These are phyloP conservation scores for Colletotrichum sp. DNA, from an alignment of 2,329 filamentous ascomycete species.

Conservation along the genomic window DNA sequence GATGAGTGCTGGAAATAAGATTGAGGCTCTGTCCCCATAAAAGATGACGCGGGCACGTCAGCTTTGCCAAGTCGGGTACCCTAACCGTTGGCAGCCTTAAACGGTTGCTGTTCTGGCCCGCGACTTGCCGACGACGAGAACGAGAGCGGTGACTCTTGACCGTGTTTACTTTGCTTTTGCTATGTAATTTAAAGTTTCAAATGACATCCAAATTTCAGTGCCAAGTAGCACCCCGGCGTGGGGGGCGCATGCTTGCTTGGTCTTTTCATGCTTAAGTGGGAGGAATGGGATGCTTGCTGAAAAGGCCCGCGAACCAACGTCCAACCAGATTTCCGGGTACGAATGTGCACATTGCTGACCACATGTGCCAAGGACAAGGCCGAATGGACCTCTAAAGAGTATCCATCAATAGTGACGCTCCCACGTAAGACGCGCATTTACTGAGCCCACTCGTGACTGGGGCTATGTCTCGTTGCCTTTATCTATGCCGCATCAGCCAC, in stretches of 20 bases:
- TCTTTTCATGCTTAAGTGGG: background rate
- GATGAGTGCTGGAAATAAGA: background rate
- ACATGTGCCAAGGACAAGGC: background rate
- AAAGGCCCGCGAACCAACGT: background rate
- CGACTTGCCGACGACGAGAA: background rate
- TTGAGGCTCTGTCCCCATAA: background rate
- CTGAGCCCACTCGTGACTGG: background rate
- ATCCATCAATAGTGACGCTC: background rate
- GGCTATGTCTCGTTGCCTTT: background rate
- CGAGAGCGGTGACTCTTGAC: background rate
- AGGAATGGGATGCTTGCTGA: background rate
- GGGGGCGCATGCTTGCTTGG: background rate
- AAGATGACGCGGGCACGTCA: background rate
- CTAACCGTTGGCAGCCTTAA: background rate
- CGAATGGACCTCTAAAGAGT: background rate
- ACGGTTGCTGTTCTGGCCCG: background rate
- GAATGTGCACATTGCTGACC: background rate
- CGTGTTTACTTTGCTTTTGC: background rate
- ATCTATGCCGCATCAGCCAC: background rate
- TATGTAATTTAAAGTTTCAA: background rate
- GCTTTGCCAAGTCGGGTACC: background rate
- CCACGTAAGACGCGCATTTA: background rate
- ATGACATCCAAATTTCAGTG: background rate
- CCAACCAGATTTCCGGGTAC: background rate
- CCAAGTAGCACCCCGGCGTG: background rate